These are phyloP conservation scores for Naganishia antarctica DNA, from an alignment of 768 basidiomycete species.

Conservation along the genomic window DNA sequence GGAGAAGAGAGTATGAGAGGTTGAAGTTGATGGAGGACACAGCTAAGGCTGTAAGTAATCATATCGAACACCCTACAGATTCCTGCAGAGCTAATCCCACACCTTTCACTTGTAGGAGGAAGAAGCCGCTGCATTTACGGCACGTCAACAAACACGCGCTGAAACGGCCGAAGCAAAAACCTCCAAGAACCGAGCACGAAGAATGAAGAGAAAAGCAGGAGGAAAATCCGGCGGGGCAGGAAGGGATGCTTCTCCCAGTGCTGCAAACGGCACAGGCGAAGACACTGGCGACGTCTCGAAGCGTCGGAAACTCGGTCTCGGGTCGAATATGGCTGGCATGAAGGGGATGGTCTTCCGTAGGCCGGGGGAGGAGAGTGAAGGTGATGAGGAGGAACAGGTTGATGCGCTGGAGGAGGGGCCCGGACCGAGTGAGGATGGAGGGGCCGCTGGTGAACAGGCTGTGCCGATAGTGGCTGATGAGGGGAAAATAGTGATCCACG, in stretches of 20 bases:
- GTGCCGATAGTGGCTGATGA: conserved; percentile 32
- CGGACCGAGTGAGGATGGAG: conserved; percentile 22
- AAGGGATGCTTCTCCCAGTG: conserved; percentile 2
- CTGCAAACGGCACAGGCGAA: conserved; percentile 20
- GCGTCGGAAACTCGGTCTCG: conserved; percentile 64
- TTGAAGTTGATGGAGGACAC: conserved; percentile 84
- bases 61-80: too few relatives aligned
- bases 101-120: conserved; percentile 57
- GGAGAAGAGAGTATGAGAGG: conserved; percentile 91
- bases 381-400: conserved; percentile 41
- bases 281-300: conserved; percentile 57
- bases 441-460: conserved; percentile 16
- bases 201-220: conserved; percentile 83
- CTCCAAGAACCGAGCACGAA: conserved; percentile 86
- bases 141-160: conserved; percentile 65
- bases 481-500: conserved; percentile 48
- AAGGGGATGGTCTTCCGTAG: conserved; percentile 61
- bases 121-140: conserved; percentile 68
- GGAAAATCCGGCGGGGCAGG: conserved; percentile 50
- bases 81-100: too few relatives aligned
- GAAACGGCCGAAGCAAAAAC: conserved; percentile 77
- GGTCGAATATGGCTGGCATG: conserved; percentile 56
- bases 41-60: conserved; percentile 61
- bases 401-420: conserved; percentile 23
- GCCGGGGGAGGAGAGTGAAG: conserved; percentile 57